Evolutionary conservation across 225 moss, liverwort and hornwort genomes (phyloP), one percentile per base, ranked within the genome.

Genomic region (Thuidium tamariscinum): DNA sequence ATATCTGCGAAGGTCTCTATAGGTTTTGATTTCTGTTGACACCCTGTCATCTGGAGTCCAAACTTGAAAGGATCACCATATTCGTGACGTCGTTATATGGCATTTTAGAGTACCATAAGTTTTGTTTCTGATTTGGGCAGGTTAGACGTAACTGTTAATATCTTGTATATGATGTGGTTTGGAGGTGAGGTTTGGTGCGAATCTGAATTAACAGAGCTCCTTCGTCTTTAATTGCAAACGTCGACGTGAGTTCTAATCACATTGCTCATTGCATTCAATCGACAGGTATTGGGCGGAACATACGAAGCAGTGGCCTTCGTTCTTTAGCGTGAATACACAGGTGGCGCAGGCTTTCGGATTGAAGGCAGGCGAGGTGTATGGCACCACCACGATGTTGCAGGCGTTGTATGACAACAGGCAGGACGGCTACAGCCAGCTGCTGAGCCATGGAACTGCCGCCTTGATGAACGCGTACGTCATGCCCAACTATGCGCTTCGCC

Each of bases 201-300:
- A 21, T 29, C 25, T 59, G 7, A 23, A 27, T 9, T 7, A 19
- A 7, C 36, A 30, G 29, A 36, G 37, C 17, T 29, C 10, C 26
- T 16, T 3, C 10, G 4, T n/a, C 61, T 48, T 3, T 4, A 36
- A 36, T 51, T 36, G 49, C 49, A 37, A 41, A 27, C 36, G 27
- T 27, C 61, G 16, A 21, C 10, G 29, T 6, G 26, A 60, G 46
- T 72, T 25, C 15, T 62, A 4, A 85, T 16, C 15, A 37, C 8
- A 11, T 27, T 26, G 5, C 13, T 51, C 9, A 10, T 26, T 66
- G 42, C 34, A 27, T 15, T 73, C 18, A 8, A 2, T 54, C 18
- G 15, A 3, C 64, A 93, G 93, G 87, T 93, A 93, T 26, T 93
- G 93, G 93, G 89, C 89, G 5, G 90, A 88, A 86, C 93, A 93